Conservation (phyloP, 169 alveolate genomes). For the Plasmodium blacklocki region DNA sequence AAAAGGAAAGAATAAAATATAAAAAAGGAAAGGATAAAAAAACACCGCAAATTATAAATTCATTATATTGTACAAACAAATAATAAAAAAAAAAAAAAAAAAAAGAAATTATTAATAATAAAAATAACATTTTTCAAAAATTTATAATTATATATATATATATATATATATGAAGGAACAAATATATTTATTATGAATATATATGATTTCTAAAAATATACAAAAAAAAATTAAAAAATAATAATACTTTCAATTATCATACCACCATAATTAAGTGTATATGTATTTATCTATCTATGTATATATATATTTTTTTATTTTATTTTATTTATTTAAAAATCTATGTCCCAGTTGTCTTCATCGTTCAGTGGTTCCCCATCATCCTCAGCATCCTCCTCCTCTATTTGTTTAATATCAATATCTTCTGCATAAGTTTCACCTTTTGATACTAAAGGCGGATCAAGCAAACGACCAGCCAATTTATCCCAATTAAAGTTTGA, state of each 20-base stretch:
- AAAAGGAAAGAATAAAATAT: too few species aligned
- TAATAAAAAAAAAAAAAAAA: too few species aligned
- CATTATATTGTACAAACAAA: too few species aligned
- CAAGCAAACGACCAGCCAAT: constrained; percentile 88
- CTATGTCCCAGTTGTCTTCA: constrained; percentile 66
- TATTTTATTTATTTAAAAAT: constrained; percentile 7
- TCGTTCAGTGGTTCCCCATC: constrained; percentile 17
- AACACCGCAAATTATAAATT: too few species aligned
- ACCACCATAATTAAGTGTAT: background rate
- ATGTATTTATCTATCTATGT: background rate
- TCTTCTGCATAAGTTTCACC: constrained; percentile 86
- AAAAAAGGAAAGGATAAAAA: too few species aligned
- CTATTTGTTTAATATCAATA: constrained; percentile 70
- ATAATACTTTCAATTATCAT: background rate
- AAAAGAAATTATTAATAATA: too few species aligned
- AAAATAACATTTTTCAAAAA: too few species aligned
- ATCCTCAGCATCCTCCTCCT: constrained; percentile 39
- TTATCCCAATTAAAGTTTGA: constrained; percentile 92
- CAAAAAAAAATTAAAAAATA: constrained; percentile 4
- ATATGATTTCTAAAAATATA: too few species aligned
- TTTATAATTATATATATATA: too few species aligned
- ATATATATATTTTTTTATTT: background rate
- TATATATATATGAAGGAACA: too few species aligned
- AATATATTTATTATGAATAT: too few species aligned
- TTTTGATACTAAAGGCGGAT: constrained; percentile 90